These are phyloP conservation scores for Trypanosomatidae sp. DNA, from an alignment of 208 protist genomes.

Conservation along the genomic window DNA sequence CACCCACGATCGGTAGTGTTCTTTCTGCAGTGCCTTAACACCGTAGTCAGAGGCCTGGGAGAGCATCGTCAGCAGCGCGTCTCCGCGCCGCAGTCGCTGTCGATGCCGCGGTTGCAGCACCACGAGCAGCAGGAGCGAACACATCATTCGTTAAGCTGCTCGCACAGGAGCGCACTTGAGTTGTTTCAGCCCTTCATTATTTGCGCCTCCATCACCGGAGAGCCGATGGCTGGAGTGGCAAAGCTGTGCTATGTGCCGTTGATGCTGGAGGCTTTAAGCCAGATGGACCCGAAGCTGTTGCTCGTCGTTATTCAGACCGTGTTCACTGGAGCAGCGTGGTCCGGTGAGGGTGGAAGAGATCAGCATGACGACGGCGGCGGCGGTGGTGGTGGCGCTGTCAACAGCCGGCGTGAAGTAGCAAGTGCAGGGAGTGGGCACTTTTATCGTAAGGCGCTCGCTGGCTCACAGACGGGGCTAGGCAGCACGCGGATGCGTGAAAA, in stretches of 20 bases:
- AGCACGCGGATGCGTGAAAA: background rate
- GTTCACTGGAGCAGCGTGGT: background rate
- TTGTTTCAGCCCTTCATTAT: constrained; percentile 16
- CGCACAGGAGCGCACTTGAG: constrained; percentile 4
- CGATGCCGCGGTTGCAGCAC: background rate
- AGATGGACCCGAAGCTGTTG: constrained; percentile 11
- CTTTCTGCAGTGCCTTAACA: constrained; percentile 5
- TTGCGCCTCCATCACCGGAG: background rate
- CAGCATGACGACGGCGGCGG: background rate
- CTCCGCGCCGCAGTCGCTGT: background rate
- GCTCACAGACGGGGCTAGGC: background rate
- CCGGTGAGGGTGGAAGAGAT: background rate
- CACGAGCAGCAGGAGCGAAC: background rate
- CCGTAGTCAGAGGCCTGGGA: background rate
- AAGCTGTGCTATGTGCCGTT: constrained; percentile 1
- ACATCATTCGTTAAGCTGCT: background rate
- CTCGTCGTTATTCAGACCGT: constrained; percentile 2
- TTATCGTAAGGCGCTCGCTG: background rate
- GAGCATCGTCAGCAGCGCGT: background rate
- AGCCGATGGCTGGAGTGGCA: background rate
- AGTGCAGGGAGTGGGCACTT: background rate
- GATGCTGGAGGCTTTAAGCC: constrained; percentile 13
- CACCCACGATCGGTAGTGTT: constrained; percentile 3
- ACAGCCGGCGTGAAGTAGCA: background rate
- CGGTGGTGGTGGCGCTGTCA: too few relatives aligned